phyloP scores from a whole-genome alignment of 352 stramenopile genomes.

The Peronospora tabacina region DNA sequence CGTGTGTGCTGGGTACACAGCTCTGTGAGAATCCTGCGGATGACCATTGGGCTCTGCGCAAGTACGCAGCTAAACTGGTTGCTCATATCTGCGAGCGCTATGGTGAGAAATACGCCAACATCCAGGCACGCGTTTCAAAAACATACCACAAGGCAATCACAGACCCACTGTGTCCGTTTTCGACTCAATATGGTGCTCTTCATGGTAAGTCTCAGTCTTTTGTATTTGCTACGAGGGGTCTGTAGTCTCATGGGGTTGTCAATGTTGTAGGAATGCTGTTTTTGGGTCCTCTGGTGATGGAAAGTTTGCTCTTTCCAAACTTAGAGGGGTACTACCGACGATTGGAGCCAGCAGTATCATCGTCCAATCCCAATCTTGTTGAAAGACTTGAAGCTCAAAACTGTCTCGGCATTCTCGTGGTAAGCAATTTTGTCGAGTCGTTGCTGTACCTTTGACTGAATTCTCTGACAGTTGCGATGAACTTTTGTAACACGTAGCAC shows the following conservation, averaged over 20 bases:
- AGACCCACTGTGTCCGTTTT: slow-evolving; percentile 64
- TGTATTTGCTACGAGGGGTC: neutral
- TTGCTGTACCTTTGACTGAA: neutral
- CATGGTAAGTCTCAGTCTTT: slow-evolving; percentile 42
- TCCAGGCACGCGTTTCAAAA: slow-evolving; percentile 89
- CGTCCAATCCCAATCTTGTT: slow-evolving; percentile 66
- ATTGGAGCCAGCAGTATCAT: slow-evolving; percentile 73
- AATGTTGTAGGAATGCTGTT: slow-evolving; percentile 59
- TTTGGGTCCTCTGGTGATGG: slow-evolving; percentile 89
- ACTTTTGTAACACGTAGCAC: slow-evolving; percentile 36
- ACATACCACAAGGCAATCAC: slow-evolving; percentile 85
- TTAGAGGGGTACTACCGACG: slow-evolving; percentile 79
- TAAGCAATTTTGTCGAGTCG: slow-evolving; percentile 23
- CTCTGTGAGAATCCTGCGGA: slow-evolving; percentile 80
- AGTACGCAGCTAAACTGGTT: slow-evolving; percentile 72
- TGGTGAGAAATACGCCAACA: slow-evolving; percentile 88
- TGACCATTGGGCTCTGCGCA: slow-evolving; percentile 89
- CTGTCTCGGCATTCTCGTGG: slow-evolving; percentile 81
- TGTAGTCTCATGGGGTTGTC: neutral
- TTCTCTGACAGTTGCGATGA: neutral
- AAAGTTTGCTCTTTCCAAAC: slow-evolving; percentile 89
- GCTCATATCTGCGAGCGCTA: slow-evolving; percentile 80
- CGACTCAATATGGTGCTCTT: slow-evolving; percentile 90
- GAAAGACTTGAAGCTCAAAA: slow-evolving; percentile 80
- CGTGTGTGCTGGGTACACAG: slow-evolving; percentile 87